Evolutionary conservation across 371 early-diverging fungal genomes (phyloP).

Genomic region (Mucor mucedo): DNA sequence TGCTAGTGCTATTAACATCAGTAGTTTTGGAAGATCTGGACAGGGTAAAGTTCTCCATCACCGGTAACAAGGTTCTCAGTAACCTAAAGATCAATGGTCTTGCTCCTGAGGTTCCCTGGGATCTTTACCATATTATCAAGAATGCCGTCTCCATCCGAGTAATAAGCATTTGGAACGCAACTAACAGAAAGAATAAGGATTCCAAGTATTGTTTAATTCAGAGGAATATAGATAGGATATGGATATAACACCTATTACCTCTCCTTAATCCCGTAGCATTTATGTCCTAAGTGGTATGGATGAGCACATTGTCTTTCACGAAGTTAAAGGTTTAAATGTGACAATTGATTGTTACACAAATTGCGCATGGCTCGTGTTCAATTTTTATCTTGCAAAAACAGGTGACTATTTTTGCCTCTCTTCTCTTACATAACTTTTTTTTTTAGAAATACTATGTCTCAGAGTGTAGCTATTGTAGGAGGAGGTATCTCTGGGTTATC

Average conservation of each 20-base stretch:
- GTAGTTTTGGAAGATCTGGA: no score
- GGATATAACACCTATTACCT: no score
- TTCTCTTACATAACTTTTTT: not conserved
- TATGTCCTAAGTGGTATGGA: no score
- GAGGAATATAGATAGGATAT: no score
- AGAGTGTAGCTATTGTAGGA: conserved; percentile 71
- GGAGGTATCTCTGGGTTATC: conserved; percentile 94
- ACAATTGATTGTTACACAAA: no score
- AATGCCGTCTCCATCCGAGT: conserved; percentile 98
- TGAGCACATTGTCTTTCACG: no score
- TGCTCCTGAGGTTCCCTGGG: conserved; percentile 93
- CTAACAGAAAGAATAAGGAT: conserved; percentile 98
- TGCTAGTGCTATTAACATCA: no score
- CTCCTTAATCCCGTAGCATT: no score
- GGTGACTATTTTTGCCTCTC: conserved; percentile 56
- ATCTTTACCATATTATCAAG: conserved; percentile 98
- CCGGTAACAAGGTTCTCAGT: conserved; percentile 96
- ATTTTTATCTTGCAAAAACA: no score
- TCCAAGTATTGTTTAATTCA: conserved; percentile 98
- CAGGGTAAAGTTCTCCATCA: conserved; percentile 54
- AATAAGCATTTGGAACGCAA: conserved; percentile 94
- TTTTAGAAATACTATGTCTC: conserved; percentile 14
- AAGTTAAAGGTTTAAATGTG: no score
- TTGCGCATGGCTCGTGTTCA: no score
- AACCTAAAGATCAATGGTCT: conserved; percentile 86